Evolutionary conservation across 2,329 filamentous ascomycete genomes (phyloP).

Genomic region (Verruconis gallopava): DNA sequence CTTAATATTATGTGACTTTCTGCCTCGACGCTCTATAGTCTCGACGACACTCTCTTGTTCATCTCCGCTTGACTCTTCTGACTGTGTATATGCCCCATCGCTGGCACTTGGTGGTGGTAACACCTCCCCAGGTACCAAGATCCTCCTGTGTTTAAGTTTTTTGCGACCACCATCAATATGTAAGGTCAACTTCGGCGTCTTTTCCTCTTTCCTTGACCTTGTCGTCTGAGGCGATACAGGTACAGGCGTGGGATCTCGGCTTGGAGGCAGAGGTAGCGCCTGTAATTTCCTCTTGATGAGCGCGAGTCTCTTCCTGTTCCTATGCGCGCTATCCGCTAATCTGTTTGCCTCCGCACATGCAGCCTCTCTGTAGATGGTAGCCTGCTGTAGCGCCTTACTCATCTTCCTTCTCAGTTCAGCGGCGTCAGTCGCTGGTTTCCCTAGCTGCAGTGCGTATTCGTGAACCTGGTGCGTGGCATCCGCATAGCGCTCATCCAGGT

Average conservation of each 20-base stretch:
- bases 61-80: constrained; percentile 29
- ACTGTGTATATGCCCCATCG: constrained; percentile 7
- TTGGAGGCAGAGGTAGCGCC: constrained; percentile 46
- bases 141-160: constrained; percentile 14
- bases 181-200: constrained; percentile 4
- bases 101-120: constrained; percentile 32
- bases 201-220: constrained; percentile 16
- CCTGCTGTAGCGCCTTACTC: constrained; percentile 40
- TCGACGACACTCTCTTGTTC: constrained; percentile 17
- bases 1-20: constrained; percentile 13
- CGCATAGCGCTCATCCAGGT: constrained; percentile 33
- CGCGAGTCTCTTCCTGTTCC: constrained; percentile 43
- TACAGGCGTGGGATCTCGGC: constrained; percentile 45
- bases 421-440: constrained; percentile 39
- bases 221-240: constrained; percentile 28
- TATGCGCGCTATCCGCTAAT: constrained; percentile 43
- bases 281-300: constrained; percentile 50
- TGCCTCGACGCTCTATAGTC: neutral
- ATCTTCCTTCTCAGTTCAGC: constrained; percentile 41
- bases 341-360: constrained; percentile 43
- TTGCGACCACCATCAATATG: constrained; percentile 5
- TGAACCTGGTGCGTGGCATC: constrained; percentile 33
- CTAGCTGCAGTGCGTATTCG: constrained; percentile 35
- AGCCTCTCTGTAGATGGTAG: constrained; percentile 42
- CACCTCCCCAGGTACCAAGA: constrained; percentile 31